phyloP scores from a whole-genome alignment of 2,329 filamentous ascomycete genomes.

The Sodiomyces alkalinus region DNA sequence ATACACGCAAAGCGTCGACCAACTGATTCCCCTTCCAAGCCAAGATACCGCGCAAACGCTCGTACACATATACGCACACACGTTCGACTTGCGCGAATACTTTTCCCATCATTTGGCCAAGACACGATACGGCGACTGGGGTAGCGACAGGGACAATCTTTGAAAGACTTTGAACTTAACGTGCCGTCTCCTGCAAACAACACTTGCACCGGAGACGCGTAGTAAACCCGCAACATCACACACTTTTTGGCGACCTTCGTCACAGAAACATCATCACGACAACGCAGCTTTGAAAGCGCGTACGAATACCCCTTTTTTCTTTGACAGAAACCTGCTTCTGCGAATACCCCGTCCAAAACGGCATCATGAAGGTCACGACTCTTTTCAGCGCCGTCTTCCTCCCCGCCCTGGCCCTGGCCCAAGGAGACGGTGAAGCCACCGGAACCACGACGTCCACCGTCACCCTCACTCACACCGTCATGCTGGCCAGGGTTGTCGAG shows the following conservation, averaged over 20 bases:
- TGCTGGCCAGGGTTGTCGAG: conserved; percentile 27
- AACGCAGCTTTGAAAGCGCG: conserved; percentile 11
- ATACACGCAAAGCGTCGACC: too few species aligned
- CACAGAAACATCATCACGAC: not conserved
- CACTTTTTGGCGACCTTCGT: not conserved
- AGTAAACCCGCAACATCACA: not conserved
- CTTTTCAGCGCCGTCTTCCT: conserved; percentile 32
- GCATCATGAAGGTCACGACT: conserved; percentile 23
- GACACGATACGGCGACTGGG: not conserved
- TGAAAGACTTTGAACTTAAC: too few species aligned
- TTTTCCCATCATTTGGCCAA: too few species aligned
- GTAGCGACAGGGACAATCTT: not conserved
- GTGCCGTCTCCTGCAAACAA: too few species aligned
- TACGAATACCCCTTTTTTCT: conserved; percentile 3
- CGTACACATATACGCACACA: not conserved
- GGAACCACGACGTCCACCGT: conserved; percentile 23
- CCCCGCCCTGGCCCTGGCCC: conserved; percentile 36
- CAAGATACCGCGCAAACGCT: not conserved
- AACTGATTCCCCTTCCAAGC: too few species aligned
- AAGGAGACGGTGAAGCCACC: conserved; percentile 15
- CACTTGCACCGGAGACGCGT: not conserved
- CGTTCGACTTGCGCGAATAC: not conserved
- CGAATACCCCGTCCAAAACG: too few species aligned
- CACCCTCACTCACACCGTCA: conserved; percentile 38
- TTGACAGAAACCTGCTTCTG: too few species aligned